A percentile compares a stretch with the other conserved stretches of the same genome.
Conservation (phyloP, 805 yeast genomes). For the Yamadazyma endophytica region DNA sequence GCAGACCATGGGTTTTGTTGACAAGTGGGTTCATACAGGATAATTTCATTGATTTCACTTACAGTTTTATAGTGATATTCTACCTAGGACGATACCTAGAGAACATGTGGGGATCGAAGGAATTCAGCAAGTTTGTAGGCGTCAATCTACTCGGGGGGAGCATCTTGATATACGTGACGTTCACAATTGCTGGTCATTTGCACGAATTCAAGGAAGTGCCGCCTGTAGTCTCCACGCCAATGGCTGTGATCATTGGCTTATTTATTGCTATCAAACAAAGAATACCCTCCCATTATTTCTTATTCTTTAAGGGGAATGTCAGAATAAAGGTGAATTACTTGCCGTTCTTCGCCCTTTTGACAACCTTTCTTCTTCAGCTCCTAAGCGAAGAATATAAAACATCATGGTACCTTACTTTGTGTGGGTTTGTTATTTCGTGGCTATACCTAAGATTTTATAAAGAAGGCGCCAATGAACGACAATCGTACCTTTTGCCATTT, state of each 20-base stretch:
- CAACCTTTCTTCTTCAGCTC: slow-evolving; percentile 18
- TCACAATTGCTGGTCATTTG: slow-evolving; percentile 12
- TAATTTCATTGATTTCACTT: slow-evolving; percentile 31
- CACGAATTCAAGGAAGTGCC: slow-evolving; percentile 22
- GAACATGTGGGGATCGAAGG: slow-evolving; percentile 57
- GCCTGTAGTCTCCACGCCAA: slow-evolving; percentile 49
- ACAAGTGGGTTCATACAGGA: slow-evolving; percentile 47
- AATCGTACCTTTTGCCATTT: slow-evolving; percentile 38
- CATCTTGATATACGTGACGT: slow-evolving; percentile 23
- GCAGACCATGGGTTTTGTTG: slow-evolving; percentile 48
- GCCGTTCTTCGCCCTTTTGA: slow-evolving; percentile 28
- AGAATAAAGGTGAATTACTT: slow-evolving; percentile 42
- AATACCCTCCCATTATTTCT: slow-evolving; percentile 56
- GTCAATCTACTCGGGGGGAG: slow-evolving; percentile 35
- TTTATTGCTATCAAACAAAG: slow-evolving; percentile 64
- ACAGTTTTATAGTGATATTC: slow-evolving; percentile 34
- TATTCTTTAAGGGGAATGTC: slow-evolving; percentile 42
- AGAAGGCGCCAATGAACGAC: slow-evolving; percentile 40
- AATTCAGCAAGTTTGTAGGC: slow-evolving; percentile 44
- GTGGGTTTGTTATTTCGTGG: slow-evolving; percentile 39
- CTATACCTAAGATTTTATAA: slow-evolving; percentile 34
- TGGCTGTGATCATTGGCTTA: slow-evolving; percentile 54
- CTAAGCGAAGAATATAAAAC: slow-evolving; percentile 25
- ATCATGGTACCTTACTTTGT: slow-evolving; percentile 17
- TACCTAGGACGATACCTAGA: slow-evolving; percentile 65